These are phyloP conservation scores for Phytophthora parvispora DNA, from an alignment of 352 stramenopile species.

Conservation along the genomic window DNA sequence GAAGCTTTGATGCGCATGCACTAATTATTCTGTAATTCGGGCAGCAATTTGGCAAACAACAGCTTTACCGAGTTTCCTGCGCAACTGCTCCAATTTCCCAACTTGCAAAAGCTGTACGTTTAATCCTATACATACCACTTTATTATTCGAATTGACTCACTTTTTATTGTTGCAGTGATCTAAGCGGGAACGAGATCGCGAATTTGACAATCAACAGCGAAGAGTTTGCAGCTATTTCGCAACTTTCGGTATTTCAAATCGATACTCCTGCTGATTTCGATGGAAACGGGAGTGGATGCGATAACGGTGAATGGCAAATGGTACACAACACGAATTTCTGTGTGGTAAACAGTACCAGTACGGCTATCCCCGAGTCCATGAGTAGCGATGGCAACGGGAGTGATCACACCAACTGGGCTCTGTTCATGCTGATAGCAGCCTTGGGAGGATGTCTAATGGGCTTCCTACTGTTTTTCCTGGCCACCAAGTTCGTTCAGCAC, in stretches of 20 bases:
- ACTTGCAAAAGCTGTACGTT: slow-evolving; percentile 58
- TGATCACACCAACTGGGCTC: slow-evolving; percentile 34
- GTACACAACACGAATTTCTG: slow-evolving; percentile 49
- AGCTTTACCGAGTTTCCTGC: slow-evolving; percentile 46
- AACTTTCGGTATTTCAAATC: slow-evolving; percentile 40
- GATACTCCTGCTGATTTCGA: slow-evolving; percentile 3
- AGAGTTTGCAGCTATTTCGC: slow-evolving; percentile 42
- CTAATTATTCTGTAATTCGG: slow-evolving; percentile 11
- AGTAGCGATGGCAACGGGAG: slow-evolving; percentile 5
- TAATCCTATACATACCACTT: background rate
- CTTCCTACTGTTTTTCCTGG: slow-evolving; percentile 47
- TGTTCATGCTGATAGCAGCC: slow-evolving; percentile 43
- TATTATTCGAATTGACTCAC: background rate
- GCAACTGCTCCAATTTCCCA: slow-evolving; percentile 51
- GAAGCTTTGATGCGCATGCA: background rate
- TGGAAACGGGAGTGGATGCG: slow-evolving; percentile 20
- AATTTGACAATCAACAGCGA: slow-evolving; percentile 53
- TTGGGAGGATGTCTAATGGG: slow-evolving; percentile 46
- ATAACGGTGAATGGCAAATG: slow-evolving; percentile 33
- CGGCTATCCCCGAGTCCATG: slow-evolving; percentile 23
- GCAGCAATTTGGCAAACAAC: slow-evolving; percentile 59
- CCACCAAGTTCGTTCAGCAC: slow-evolving; percentile 20
- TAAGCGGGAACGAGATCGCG: slow-evolving; percentile 50
- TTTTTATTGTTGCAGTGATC: slow-evolving; percentile 29
- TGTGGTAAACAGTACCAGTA: slow-evolving; percentile 40